Percentiles rank a stretch among this genome's conserved stretches.
These are phyloP conservation scores for Apostasia shenzhenica DNA, from an alignment of 106 monocot genomes.

Conservation along the genomic window DNA sequence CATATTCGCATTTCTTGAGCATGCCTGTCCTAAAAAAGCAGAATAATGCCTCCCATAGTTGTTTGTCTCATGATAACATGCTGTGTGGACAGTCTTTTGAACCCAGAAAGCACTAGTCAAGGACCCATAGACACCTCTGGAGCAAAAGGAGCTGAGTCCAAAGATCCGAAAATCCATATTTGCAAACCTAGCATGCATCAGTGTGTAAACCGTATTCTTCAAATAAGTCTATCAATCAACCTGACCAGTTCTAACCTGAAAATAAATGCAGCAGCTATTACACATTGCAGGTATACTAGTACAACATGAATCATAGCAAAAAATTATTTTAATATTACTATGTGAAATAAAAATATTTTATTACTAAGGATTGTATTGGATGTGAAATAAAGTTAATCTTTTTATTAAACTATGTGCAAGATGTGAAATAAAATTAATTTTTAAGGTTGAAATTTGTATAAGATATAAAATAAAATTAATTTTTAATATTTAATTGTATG, in stretches of 20 bases:
- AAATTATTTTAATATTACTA: no score
- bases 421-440: no score
- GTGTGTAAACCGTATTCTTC: background rate
- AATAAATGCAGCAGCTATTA: background rate
- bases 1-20: background rate
- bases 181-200: background rate
- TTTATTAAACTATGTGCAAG: no score
- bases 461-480: no score
- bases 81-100: constrained; percentile 1
- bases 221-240: background rate
- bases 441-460: no score
- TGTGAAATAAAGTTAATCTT: no score
- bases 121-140: background rate
- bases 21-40: background rate
- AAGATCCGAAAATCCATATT: background rate
- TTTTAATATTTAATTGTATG: no score
- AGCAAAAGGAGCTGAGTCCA: background rate
- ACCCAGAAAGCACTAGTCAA: background rate
- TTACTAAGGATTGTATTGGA: no score
- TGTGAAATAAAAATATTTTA: no score
- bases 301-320: background rate
- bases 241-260: background rate
- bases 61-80: background rate
- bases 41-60: background rate
- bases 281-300: background rate